Evolutionary conservation across 2,329 filamentous ascomycete genomes (phyloP), one percentile per base, ranked within the genome.

Genomic region (Trichoderma gracile): DNA sequence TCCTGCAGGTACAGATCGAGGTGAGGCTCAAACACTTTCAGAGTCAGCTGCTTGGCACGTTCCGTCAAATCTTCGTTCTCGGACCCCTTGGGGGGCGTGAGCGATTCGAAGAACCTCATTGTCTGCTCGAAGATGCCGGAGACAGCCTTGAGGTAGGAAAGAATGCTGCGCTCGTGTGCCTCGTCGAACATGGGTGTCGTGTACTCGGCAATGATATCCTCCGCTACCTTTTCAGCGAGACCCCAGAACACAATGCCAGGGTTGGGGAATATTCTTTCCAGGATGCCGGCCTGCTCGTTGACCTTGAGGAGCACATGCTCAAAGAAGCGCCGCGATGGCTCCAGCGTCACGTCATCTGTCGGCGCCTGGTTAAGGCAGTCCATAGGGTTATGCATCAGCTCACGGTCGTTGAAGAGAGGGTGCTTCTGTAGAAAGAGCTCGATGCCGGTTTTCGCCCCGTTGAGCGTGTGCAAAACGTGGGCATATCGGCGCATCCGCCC

Each of bases 1-100:
- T 97, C 94, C 67, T 92, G 88, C 17, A 99, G 81, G 74, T 98
- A 99, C 1, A 96, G 79, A 74, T 97, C 93, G n/a, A 98, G 82
- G 73, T 98, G 94, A 45, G 90, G 92, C 74, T 97, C 94, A 71
- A 97, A 98, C 0, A 93, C 87, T 67, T 84, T 85, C 17, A 88
- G 79, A 15, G 93, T 82, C 57, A 92, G 83, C 65, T 86, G 82
- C 70, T 88, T 89, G 15, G 90, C 84, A 68, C 88, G 86, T 10
- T 87, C 83, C 50, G 83, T 76, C 54, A 90, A 88, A 10, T 86
- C 84, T 33, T 85, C 78, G 9, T 52, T 25, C 19, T 82, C 81
- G 0, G 86, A 86, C 33, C 82, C 84, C 58, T 85, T 85, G 2
- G 91, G 88, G 2, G 90, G 85, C 57, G 86, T 82, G 7, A 97